Base-by-base conservation (phyloP, 352 stramenopile genomes). In the Thalassiosira oceanica region DNA sequence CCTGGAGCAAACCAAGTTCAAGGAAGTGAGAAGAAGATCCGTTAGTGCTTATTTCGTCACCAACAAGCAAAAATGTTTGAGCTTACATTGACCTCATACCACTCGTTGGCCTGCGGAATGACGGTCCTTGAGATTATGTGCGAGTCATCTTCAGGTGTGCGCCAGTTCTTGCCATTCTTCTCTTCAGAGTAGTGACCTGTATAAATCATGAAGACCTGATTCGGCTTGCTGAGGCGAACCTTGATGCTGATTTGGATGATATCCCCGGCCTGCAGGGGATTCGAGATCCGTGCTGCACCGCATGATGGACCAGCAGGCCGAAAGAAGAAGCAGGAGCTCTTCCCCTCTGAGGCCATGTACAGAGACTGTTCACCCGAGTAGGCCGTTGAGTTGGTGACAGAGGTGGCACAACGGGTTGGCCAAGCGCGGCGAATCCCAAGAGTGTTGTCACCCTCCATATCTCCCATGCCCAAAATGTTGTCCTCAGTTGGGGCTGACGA, bases 141-240 rank as follows among this genome's bases (percentile, higher is more conserved):
- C 0, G 50, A 62, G 36, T 73, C 68, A 57, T 78, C 54, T 1
- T 33, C 33, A 16, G 46, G 42, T 3, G 48, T 21, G 0, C 20
- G 54, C 66, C 66, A 77, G 3, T 8, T 11, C 7, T 44, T 15
- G 11, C 29, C 15, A 7, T 21, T 3, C 49, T 78, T 73, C 13
- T 27, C 1, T 5, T 20, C 10, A 21, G 56, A 36, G 35, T 68
- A 69, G 24, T 69, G 61, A 7, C 27, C 52, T 2, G 68, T 71
- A 28, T 72, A 70, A 7, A 78, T 55, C 20, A 69, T 27, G 23
- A 78, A 63, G n/a, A 73, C 28, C 20, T 72, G 28, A 13, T 63
- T 49, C 16, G 54, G 24, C 8, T n/a, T 37, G 2, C 29, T 50
- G 11, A 54, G n/a, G 3, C 42, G 48, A 3, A 82, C 39, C 42